These are phyloP conservation scores for Mucor mucedo DNA, from an alignment of 371 early-diverging fungal genomes.

Conservation along the genomic window DNA sequence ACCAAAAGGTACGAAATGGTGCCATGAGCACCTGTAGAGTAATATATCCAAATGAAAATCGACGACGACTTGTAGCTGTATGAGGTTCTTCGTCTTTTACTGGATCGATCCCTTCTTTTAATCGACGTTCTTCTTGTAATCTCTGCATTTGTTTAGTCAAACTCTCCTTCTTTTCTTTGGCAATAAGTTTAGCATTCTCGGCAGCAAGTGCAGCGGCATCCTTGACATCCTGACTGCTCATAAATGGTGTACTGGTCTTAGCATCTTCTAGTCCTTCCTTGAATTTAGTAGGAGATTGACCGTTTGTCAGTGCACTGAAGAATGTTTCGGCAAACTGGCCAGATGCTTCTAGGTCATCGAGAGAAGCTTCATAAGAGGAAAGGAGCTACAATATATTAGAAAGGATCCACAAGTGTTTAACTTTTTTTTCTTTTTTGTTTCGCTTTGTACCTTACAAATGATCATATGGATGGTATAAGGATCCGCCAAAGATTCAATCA, in stretches of 20 bases:
- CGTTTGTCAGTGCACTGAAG: slow-evolving; percentile 32
- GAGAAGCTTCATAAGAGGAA: slow-evolving; percentile 27
- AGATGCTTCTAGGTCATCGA: slow-evolving; percentile 42
- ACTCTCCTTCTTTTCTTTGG: slow-evolving; percentile 21
- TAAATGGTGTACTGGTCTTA: background rate
- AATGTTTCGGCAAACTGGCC: slow-evolving; percentile 37
- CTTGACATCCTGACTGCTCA: slow-evolving; percentile 15
- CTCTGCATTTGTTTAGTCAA: slow-evolving; percentile 46
- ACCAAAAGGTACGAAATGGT: slow-evolving; percentile 42
- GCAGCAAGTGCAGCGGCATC: slow-evolving; percentile 7
- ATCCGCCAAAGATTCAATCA: slow-evolving; percentile 57
- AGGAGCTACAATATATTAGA: slow-evolving; percentile 26
- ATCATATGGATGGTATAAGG: slow-evolving; percentile 65
- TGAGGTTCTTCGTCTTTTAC: slow-evolving; percentile 26
- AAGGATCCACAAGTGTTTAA: no score
- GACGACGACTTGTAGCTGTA: slow-evolving; percentile 17
- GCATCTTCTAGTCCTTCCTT: background rate
- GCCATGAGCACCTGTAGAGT: slow-evolving; percentile 48
- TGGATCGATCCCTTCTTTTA: slow-evolving; percentile 14
- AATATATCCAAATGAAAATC: slow-evolving; percentile 53
- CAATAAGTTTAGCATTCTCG: background rate
- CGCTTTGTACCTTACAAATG: slow-evolving; percentile 55
- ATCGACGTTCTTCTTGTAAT: slow-evolving; percentile 42
- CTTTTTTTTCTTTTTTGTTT: background rate
- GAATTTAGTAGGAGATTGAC: slow-evolving; percentile 7